phyloP scores from a whole-genome alignment of 495 filamentous ascomycete genomes.

The Podospora tetraspora region DNA sequence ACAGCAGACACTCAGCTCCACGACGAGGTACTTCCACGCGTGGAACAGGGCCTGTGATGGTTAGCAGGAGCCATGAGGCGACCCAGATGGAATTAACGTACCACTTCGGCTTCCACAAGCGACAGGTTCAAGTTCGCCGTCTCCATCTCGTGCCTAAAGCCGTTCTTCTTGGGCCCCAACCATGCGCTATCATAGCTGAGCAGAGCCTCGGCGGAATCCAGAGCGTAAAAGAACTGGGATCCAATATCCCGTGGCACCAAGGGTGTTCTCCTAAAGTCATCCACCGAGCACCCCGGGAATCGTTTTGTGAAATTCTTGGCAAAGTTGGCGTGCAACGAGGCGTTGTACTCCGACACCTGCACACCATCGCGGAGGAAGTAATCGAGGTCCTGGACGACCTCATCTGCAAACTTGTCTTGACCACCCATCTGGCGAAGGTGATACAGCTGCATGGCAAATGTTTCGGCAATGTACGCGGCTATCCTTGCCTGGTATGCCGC shows the following conservation, averaged over 20 bases:
- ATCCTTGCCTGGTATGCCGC: slow-evolving; percentile 61
- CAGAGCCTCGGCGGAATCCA: slow-evolving; percentile 64
- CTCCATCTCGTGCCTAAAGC: slow-evolving; percentile 74
- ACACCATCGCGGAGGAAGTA: slow-evolving; percentile 75
- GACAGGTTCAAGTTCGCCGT: slow-evolving; percentile 86
- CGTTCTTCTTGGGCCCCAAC: slow-evolving; percentile 58
- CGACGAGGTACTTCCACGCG: slow-evolving; percentile 82
- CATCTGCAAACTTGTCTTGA: slow-evolving; percentile 54
- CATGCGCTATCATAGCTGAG: slow-evolving; percentile 73
- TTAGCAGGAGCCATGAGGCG: slow-evolving; percentile 22
- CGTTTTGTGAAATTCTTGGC: slow-evolving; percentile 75
- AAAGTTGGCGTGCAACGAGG: slow-evolving; percentile 77
- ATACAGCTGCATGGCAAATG: slow-evolving; percentile 88
- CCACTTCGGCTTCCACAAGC: slow-evolving; percentile 83
- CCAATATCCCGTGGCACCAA: slow-evolving; percentile 61
- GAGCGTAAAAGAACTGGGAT: slow-evolving; percentile 72
- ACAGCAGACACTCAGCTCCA: slow-evolving; percentile 73
- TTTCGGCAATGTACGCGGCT: slow-evolving; percentile 75
- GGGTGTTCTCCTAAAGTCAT: slow-evolving; percentile 70
- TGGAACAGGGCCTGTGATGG: slow-evolving; percentile 62
- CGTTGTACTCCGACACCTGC: slow-evolving; percentile 69
- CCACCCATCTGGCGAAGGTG: slow-evolving; percentile 68
- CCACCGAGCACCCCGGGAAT: slow-evolving; percentile 62
- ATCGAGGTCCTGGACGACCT: slow-evolving; percentile 64
- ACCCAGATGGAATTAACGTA: slow-evolving; percentile 43